Evolutionary conservation across 441 rosid species (phyloP).

Genomic region (Melastoma candidum): DNA sequence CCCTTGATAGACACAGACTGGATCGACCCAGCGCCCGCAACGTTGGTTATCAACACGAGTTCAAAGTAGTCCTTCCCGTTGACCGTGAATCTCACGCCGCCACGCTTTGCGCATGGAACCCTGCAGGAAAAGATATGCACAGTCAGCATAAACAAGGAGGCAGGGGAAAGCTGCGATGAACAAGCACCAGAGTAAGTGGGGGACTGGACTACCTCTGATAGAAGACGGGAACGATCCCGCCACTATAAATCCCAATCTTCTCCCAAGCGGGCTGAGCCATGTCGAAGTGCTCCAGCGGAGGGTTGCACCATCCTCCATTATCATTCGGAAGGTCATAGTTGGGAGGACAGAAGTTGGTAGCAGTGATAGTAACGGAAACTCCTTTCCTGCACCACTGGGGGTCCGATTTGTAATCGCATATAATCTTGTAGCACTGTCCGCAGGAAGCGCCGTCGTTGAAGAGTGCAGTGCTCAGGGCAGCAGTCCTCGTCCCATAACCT

Average conservation of each 20-base stretch:
- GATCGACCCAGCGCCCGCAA: conserved; percentile 52
- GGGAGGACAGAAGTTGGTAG: conserved; percentile 73
- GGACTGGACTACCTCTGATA: conserved; percentile 35
- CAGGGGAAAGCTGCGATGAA: not conserved
- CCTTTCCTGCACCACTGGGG: conserved; percentile 55
- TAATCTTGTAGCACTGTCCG: conserved; percentile 53
- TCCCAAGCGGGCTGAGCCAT: conserved; percentile 75
- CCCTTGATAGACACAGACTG: conserved; percentile 47
- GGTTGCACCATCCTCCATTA: conserved; percentile 74
- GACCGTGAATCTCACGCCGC: conserved; percentile 62
- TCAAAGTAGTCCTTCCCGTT: conserved; percentile 71
- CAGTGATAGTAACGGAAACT: conserved; percentile 44
- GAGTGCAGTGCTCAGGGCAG: conserved; percentile 64
- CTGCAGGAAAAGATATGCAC: conserved; percentile 18
- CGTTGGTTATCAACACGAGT: conserved; percentile 45
- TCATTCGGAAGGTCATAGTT: conserved; percentile 44
- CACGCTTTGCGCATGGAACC: conserved; percentile 52
- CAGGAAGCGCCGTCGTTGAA: conserved; percentile 63
- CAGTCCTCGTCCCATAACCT: conserved; percentile 57
- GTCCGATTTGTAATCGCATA: conserved; percentile 46
- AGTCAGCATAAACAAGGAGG: not conserved
- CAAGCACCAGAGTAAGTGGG: not conserved
- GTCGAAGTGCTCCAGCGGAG: conserved; percentile 68
- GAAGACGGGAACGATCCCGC: conserved; percentile 57
- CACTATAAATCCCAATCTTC: conserved; percentile 54